Conservation (phyloP, 2,329 filamentous ascomycete species). For the Stachybotrys chartarum region DNA sequence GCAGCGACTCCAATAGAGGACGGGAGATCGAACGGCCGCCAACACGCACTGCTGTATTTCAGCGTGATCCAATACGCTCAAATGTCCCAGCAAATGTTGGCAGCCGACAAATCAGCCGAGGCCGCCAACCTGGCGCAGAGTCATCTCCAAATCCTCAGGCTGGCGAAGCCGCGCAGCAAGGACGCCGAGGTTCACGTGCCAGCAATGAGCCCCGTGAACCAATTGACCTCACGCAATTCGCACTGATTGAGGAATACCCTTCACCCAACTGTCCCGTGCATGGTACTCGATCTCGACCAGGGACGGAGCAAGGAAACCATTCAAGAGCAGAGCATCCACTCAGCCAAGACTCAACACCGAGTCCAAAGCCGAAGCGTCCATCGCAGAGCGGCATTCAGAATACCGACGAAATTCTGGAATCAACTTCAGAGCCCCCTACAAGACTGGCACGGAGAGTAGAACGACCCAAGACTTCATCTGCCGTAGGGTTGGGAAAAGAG, state of each 20-base stretch:
- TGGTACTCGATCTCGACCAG: conserved; percentile 11
- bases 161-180: conserved; percentile 3
- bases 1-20: too few species aligned
- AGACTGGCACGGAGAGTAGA: too few species aligned
- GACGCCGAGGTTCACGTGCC: background rate
- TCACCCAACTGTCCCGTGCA: conserved; percentile 13
- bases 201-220: background rate
- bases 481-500: too few species aligned
- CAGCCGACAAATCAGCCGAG: background rate
- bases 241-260: conserved; percentile 13
- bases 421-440: too few species aligned
- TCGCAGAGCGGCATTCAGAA: background rate
- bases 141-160: background rate
- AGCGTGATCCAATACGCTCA: too few species aligned
- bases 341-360: background rate
- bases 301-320: conserved; percentile 2
- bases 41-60: too few species aligned
- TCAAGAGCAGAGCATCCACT: conserved; percentile 1
- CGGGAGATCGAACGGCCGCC: too few species aligned
- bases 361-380: background rate
- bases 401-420: too few species aligned
- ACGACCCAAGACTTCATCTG: too few species aligned
- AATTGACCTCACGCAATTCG: conserved; percentile 14
- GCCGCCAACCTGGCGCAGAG: background rate
- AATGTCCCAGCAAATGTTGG: background rate